Percentiles rank a stretch among this genome's conserved stretches.
Evolutionary conservation across 2,329 filamentous ascomycete species (phyloP).

Genomic region (Trichocomaceae sp.): DNA sequence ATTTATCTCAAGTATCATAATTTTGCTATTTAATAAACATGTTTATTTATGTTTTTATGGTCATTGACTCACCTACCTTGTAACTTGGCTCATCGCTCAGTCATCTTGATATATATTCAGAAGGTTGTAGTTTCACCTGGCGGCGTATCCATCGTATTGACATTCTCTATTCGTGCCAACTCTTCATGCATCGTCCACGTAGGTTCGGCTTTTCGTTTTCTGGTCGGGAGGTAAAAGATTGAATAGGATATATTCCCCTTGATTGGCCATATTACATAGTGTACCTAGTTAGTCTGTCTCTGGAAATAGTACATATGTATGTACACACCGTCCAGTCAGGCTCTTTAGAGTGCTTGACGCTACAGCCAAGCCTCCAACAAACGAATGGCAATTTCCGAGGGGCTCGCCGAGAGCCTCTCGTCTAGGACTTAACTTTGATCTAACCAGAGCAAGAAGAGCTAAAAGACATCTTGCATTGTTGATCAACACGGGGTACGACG

Average conservation of each 20-base stretch:
- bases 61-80: neutral
- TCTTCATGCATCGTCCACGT: neutral
- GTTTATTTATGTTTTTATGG: neutral
- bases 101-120: neutral
- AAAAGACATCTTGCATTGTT: neutral
- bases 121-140: neutral
- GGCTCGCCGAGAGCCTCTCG: neutral
- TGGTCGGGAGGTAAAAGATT: neutral
- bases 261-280: neutral
- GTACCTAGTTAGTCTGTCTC: neutral
- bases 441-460: neutral
- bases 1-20: neutral
- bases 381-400: neutral
- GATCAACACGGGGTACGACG: neutral
- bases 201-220: neutral
- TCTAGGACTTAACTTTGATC: neutral
- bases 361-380: neutral
- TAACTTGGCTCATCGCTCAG: neutral
- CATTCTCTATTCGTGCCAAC: neutral
- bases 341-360: neutral
- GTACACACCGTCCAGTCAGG: neutral
- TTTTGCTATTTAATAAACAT: slow-evolving; percentile 2
- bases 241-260: neutral
- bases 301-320: neutral
- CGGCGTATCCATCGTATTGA: too few relatives aligned